These are phyloP conservation scores for Trichosporon inkin DNA, from an alignment of 1,284 basidiomycete genomes.

Conservation along the genomic window DNA sequence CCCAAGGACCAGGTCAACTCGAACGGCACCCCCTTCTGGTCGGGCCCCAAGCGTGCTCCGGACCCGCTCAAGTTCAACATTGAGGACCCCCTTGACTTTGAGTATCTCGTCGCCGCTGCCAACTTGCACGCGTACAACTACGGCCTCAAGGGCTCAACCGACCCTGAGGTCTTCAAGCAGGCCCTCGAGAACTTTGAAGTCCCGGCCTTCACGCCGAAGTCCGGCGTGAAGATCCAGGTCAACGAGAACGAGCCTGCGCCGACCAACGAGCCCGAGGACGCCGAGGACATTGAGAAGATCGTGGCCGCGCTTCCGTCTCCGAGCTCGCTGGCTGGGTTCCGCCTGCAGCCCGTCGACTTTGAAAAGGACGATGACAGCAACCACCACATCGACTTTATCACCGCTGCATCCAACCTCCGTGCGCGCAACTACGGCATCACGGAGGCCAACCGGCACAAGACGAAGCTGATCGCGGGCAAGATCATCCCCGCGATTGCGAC, in stretches of 20 bases:
- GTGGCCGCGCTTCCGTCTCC: conserved; percentile 72
- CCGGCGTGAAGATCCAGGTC: conserved; percentile 90
- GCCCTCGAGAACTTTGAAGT: conserved; percentile 79
- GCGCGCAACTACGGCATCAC: conserved; percentile 93
- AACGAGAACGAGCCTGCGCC: conserved; percentile 80
- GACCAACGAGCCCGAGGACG: conserved; percentile 57
- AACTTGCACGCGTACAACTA: conserved; percentile 99
- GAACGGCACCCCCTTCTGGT: conserved; percentile 93
- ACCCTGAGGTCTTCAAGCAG: conserved; percentile 75
- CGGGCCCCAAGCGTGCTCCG: conserved; percentile 97
- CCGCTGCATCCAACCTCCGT: conserved; percentile 93
- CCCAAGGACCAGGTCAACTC: conserved; percentile 88
- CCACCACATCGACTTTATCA: conserved; percentile 99
- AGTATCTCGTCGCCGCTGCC: conserved; percentile 87
- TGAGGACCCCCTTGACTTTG: conserved; percentile 75
- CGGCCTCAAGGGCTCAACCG: conserved; percentile 84
- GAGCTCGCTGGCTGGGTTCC: conserved; percentile 87
- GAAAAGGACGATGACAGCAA: conserved; percentile 99
- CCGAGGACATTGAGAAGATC: conserved; percentile 60
- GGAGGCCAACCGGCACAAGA: conserved; percentile 83
- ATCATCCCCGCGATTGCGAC: conserved; percentile 99
- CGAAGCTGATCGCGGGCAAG: conserved; percentile 98
- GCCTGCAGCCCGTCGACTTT: conserved; percentile 91
- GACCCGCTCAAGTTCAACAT: conserved; percentile 83
- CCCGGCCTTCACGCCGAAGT: conserved; percentile 89